phyloP scores from a whole-genome alignment of 306 rosid genomes.

The Glycine tomentella region DNA sequence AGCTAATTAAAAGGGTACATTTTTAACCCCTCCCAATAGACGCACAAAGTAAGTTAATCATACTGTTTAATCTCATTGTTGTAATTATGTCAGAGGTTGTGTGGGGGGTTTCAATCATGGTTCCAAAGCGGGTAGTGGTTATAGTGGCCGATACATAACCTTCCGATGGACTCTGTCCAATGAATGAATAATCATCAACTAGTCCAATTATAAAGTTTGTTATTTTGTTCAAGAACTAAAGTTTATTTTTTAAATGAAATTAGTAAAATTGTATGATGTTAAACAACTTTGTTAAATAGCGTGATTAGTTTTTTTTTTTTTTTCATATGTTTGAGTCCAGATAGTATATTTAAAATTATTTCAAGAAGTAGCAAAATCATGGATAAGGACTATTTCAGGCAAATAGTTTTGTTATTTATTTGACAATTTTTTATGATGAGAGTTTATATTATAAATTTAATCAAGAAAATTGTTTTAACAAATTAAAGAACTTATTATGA shows the following conservation, averaged over 20 bases:
- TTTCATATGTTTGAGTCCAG: neutral
- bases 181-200: neutral
- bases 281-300: neutral
- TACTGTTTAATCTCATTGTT: slow-evolving; percentile 1
- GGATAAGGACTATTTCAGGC: neutral
- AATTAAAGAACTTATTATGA: no score
- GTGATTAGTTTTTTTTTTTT: neutral
- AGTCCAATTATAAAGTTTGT: neutral
- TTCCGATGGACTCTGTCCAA: neutral
- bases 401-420: no score
- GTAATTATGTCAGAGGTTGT: neutral
- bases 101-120: neutral
- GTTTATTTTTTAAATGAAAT: neutral
- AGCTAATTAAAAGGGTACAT: neutral
- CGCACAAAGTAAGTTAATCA: neutral
- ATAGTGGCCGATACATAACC: neutral
- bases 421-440: no score
- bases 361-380: neutral
- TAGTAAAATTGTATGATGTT: neutral
- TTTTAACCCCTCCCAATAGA: neutral
- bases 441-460: no score
- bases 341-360: neutral
- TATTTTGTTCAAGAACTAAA: neutral
- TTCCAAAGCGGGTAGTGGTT: neutral
- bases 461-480: no score